These are phyloP conservation scores for Coemansia biformis DNA, from an alignment of 192 early-diverging fungal genomes.

Conservation along the genomic window DNA sequence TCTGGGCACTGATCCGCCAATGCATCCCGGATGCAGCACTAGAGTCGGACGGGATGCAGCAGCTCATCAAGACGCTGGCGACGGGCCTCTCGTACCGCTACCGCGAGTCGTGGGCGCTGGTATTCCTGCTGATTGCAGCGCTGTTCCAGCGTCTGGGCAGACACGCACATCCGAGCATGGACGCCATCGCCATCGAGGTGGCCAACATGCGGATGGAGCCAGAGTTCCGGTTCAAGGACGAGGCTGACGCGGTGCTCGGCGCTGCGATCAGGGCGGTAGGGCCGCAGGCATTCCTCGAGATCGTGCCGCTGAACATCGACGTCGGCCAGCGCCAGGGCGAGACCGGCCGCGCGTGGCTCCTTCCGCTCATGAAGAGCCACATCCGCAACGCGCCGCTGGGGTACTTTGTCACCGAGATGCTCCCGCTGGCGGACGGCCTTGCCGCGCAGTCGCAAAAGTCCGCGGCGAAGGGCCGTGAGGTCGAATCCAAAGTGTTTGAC, in stretches of 20 bases:
- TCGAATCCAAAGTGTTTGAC: constrained; percentile 84
- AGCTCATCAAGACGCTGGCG: constrained; percentile 52
- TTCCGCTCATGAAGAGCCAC: constrained; percentile 74
- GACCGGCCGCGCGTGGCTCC: constrained; percentile 83
- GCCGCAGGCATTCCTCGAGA: constrained; percentile 65
- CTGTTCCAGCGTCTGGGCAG: constrained; percentile 72
- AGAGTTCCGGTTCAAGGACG: constrained; percentile 77
- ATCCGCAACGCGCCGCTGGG: constrained; percentile 66
- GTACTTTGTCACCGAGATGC: constrained; percentile 64
- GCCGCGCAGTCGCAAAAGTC: constrained; percentile 59
- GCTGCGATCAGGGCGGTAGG: constrained; percentile 77
- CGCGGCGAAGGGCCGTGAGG: constrained; percentile 53
- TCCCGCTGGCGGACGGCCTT: constrained; percentile 77
- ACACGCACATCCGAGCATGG: constrained; percentile 55
- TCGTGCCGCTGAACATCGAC: constrained; percentile 79
- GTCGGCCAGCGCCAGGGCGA: constrained; percentile 16
- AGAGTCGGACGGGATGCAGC: constrained; percentile 52
- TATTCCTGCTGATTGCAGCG: constrained; percentile 69
- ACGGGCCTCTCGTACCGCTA: constrained; percentile 70
- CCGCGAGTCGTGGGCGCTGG: constrained; percentile 77
- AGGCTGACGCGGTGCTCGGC: constrained; percentile 76
- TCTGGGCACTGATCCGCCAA: constrained; percentile 61
- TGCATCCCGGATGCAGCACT: constrained; percentile 77
- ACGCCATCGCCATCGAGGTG: constrained; percentile 56
- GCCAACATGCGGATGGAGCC: constrained; percentile 77